phyloP scores from a whole-genome alignment of 352 stramenopile genomes.

The Pelagophyceae sp. region DNA sequence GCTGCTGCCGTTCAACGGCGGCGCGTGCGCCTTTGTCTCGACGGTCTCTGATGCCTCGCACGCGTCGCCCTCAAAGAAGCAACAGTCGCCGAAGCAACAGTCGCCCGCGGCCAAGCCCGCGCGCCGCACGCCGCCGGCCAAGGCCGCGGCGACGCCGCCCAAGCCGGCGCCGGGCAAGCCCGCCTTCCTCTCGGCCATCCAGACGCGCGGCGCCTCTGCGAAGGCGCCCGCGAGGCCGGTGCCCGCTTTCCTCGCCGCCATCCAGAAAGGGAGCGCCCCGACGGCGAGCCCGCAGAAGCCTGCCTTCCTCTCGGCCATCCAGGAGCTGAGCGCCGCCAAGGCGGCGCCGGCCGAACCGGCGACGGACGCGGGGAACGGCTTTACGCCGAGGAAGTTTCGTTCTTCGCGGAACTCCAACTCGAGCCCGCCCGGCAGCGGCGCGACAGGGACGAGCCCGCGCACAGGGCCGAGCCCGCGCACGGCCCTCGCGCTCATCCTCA shows the following conservation, averaged over 20 bases:
- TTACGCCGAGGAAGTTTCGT: too few species aligned
- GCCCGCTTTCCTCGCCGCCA: not conserved
- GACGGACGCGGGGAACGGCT: not conserved
- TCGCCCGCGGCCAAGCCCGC: slow-evolving; percentile 11
- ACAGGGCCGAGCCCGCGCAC: not conserved
- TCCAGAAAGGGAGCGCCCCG: not conserved
- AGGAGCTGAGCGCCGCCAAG: not conserved
- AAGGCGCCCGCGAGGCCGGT: not conserved
- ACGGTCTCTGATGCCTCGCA: too few species aligned
- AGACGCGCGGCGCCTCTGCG: too few species aligned
- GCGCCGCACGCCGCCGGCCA: too few species aligned
- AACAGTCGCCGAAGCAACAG: not conserved
- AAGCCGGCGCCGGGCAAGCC: not conserved
- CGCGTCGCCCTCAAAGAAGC: not conserved
- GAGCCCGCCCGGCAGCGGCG: not conserved
- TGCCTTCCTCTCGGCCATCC: not conserved
- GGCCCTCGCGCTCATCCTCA: not conserved
- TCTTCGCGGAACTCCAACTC: not conserved
- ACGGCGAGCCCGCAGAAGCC: not conserved
- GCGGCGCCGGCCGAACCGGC: not conserved
- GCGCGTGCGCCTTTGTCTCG: too few species aligned
- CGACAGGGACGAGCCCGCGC: not conserved
- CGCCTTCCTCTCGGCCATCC: too few species aligned
- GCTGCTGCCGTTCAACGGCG: too few species aligned
- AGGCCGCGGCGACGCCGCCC: not conserved